A percentile compares a stretch with the other conserved stretches of the same genome.
phyloP scores from a whole-genome alignment of 1,284 basidiomycete species.

The Mycena citricolor region DNA sequence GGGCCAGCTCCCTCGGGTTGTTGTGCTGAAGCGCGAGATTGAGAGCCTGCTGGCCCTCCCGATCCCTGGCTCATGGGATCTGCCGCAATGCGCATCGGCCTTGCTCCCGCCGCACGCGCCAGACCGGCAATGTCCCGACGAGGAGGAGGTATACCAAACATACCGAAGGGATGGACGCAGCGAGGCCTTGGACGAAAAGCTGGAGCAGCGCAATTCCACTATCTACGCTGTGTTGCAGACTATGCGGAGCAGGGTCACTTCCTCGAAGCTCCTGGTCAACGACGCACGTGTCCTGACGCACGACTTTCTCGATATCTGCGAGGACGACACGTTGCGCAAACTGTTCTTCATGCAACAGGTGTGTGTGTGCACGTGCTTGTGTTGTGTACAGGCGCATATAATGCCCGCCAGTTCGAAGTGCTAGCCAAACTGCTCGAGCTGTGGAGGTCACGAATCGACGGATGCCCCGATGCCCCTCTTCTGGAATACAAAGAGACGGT shows the following conservation, averaged over 20 bases:
- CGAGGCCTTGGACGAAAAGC: constrained; percentile 25
- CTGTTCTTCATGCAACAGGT: constrained; percentile 54
- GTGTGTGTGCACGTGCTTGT: constrained; percentile 20
- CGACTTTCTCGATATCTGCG: constrained; percentile 47
- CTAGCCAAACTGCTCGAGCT: constrained; percentile 44
- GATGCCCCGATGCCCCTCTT: constrained; percentile 46
- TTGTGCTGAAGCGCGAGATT: constrained; percentile 43
- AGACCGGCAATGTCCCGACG: constrained; percentile 32
- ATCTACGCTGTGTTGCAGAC: constrained; percentile 36
- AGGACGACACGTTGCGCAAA: constrained; percentile 41
- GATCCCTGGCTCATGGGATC: constrained; percentile 47
- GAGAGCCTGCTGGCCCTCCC: constrained; percentile 47
- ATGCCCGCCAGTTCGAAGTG: constrained; percentile 43
- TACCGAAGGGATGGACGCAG: constrained; percentile 28
- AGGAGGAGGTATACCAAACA: constrained; percentile 38
- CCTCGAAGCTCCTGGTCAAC: constrained; percentile 40
- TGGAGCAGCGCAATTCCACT: constrained; percentile 35
- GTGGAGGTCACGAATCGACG: constrained; percentile 47
- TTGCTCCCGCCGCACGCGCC: constrained; percentile 27
- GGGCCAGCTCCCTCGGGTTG: constrained; percentile 43
- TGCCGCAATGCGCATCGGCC: constrained; percentile 37
- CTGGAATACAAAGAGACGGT: constrained; percentile 36
- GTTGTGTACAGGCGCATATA: neutral
- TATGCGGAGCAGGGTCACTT: constrained; percentile 30
- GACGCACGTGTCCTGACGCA: constrained; percentile 39